Percentiles rank a stretch among this genome's conserved stretches.
These are phyloP conservation scores for Sporothrix humicola DNA, from an alignment of 2,329 filamentous ascomycete species.

Conservation along the genomic window DNA sequence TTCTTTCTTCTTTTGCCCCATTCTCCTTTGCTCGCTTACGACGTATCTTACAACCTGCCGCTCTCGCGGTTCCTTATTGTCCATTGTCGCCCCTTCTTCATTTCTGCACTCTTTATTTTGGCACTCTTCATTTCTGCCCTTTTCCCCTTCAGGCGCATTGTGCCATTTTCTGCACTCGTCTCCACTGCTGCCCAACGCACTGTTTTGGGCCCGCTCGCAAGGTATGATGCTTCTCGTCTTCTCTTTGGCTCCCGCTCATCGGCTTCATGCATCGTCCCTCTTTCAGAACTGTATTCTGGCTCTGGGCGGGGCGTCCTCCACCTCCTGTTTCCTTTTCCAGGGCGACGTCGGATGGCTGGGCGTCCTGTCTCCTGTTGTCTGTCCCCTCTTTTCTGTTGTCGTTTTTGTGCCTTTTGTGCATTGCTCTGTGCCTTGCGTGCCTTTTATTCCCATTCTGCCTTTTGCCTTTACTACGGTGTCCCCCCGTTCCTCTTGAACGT, in stretches of 20 bases:
- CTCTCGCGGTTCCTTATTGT: not conserved
- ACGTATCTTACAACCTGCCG: not conserved
- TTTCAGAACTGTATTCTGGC: not conserved
- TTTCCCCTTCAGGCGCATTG: slow-evolving; percentile 1
- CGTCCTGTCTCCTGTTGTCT: not conserved
- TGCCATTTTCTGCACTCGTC: slow-evolving; percentile 21
- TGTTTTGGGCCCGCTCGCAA: slow-evolving; percentile 22
- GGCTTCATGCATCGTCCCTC: slow-evolving; percentile 21
- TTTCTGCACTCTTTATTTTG: not conserved
- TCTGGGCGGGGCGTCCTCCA: slow-evolving; percentile 12
- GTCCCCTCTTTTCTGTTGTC: not conserved
- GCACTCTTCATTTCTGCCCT: not conserved
- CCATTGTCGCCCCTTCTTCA: not conserved
- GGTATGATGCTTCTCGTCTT: slow-evolving; percentile 15
- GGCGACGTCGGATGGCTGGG: slow-evolving; percentile 31
- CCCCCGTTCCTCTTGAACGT: not conserved
- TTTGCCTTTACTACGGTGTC: not conserved
- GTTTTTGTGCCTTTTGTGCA: not conserved
- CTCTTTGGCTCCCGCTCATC: slow-evolving; percentile 12
- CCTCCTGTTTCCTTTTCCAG: slow-evolving; percentile 22
- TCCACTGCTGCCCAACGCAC: slow-evolving; percentile 37
- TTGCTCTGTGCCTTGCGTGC: not conserved
- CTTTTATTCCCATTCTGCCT: not conserved
- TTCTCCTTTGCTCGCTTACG: not conserved
- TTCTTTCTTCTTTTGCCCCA: not conserved